phyloP scores from a whole-genome alignment of 768 basidiomycete genomes.

The Omphalotus guepiniiformis region DNA sequence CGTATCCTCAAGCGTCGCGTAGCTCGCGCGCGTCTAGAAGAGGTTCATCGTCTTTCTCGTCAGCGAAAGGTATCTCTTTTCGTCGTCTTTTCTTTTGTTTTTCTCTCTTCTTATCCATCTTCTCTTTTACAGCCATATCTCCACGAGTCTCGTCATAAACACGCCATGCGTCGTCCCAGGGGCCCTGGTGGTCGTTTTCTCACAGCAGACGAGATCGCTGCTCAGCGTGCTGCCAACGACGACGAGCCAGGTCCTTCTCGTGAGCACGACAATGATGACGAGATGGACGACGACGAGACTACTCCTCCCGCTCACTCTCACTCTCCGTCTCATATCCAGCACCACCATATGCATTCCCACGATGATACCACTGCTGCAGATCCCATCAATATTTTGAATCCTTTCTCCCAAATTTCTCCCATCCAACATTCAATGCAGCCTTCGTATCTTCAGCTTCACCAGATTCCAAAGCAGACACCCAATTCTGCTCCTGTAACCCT shows the following conservation, averaged over 20 bases:
- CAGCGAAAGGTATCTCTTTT: constrained; percentile 73
- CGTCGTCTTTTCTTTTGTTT: constrained; percentile 2
- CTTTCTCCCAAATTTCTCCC: constrained; percentile 18
- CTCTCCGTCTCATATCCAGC: constrained; percentile 17
- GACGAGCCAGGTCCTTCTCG: constrained; percentile 30
- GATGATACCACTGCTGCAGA: constrained; percentile 16
- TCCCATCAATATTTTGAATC: constrained; percentile 10
- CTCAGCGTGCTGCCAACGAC: constrained; percentile 52
- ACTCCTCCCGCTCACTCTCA: constrained; percentile 4
- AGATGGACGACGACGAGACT: constrained; percentile 37
- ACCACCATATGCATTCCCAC: constrained; percentile 14
- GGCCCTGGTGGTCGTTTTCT: constrained; percentile 98
- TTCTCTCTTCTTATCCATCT: constrained; percentile 1
- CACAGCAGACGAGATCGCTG: constrained; percentile 92
- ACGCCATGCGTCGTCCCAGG: constrained; percentile 95
- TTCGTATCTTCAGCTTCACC: constrained; percentile 16
- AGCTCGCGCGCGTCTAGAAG: constrained; percentile 87
- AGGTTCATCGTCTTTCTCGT: constrained; percentile 87
- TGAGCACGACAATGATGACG: constrained; percentile 35
- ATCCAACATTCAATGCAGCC: constrained; percentile 2
- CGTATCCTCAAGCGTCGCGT: constrained; percentile 94
- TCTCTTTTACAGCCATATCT: constrained; percentile 74
- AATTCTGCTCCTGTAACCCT: constrained; percentile 41
- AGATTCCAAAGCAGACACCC: constrained; percentile 28
- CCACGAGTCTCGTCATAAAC: constrained; percentile 96